Conservation (phyloP, 768 basidiomycete genomes). For the Kwoniella dendrophila region DNA sequence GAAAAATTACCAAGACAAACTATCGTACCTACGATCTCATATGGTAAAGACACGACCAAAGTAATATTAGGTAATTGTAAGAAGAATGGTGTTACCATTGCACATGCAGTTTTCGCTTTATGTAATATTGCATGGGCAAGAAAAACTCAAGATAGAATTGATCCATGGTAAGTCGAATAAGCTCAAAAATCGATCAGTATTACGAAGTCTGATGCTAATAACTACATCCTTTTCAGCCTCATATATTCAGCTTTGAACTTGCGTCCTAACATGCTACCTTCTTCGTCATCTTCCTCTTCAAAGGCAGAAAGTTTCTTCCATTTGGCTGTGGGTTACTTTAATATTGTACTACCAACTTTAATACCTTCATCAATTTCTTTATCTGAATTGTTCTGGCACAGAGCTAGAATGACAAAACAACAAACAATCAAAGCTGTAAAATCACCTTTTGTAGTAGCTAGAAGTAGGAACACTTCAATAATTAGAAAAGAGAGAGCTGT, state of each 20-base stretch:
- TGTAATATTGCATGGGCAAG: slow-evolving; percentile 72
- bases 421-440: slow-evolving; percentile 72
- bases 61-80: slow-evolving; percentile 72
- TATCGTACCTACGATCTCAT: slow-evolving; percentile 69
- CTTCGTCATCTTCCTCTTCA: slow-evolving; percentile 38
- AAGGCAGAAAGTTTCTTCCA: slow-evolving; percentile 70
- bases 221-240: slow-evolving; percentile 60
- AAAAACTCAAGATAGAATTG: slow-evolving; percentile 5
- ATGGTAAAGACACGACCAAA: slow-evolving; percentile 64
- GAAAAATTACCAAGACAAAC: slow-evolving; percentile 59
- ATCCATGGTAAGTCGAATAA: slow-evolving; percentile 24
- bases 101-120: slow-evolving; percentile 72
- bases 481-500: slow-evolving; percentile 67
- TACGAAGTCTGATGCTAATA: slow-evolving; percentile 6
- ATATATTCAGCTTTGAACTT: slow-evolving; percentile 86
- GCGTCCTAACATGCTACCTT: slow-evolving; percentile 62
- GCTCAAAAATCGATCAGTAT: background rate
- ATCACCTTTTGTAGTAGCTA: slow-evolving; percentile 65
- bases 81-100: slow-evolving; percentile 70
- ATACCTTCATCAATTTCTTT: slow-evolving; percentile 59
- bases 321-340: slow-evolving; percentile 79
- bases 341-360: slow-evolving; percentile 75
- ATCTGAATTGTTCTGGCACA: slow-evolving; percentile 69
- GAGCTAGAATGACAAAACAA: slow-evolving; percentile 68
- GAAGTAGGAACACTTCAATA: slow-evolving; percentile 68